These are phyloP conservation scores for Phytophthora macrochlamydospora DNA, from an alignment of 352 stramenopile species.

Conservation along the genomic window DNA sequence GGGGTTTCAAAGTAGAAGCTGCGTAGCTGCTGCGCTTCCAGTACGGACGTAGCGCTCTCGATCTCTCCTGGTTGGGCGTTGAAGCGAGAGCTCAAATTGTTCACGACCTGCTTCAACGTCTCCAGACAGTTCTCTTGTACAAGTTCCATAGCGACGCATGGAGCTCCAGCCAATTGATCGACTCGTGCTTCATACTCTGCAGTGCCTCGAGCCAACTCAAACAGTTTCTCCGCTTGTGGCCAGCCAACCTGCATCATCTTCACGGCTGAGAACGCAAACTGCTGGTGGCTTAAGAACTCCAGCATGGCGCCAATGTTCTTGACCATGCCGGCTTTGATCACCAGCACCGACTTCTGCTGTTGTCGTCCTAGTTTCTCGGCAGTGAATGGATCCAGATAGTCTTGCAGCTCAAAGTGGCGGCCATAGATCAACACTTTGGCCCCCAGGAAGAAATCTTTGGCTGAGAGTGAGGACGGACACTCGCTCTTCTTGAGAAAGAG, in stretches of 20 bases:
- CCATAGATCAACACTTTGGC: conserved; percentile 84
- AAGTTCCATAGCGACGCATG: conserved; percentile 77
- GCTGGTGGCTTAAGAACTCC: conserved; percentile 59
- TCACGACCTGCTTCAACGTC: conserved; percentile 56
- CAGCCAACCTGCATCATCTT: conserved; percentile 73
- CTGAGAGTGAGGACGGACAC: conserved; percentile 61
- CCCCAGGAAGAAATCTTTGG: conserved; percentile 85
- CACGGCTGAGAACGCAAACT: conserved; percentile 77
- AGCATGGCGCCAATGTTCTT: conserved; percentile 56
- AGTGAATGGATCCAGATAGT: conserved; percentile 86
- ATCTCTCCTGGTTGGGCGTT: conserved; percentile 48
- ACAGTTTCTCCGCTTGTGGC: conserved; percentile 60
- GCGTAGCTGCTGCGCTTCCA: conserved; percentile 61
- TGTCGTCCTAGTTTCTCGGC: conserved; percentile 65
- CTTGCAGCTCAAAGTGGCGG: conserved; percentile 81
- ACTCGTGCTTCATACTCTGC: conserved; percentile 39
- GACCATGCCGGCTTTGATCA: conserved; percentile 66
- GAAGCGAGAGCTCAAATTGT: conserved; percentile 50
- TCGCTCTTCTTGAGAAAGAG: conserved; percentile 93
- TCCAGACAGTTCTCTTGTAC: conserved; percentile 76
- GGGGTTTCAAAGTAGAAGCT: conserved; percentile 68
- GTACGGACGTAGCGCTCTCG: conserved; percentile 51
- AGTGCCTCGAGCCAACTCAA: conserved; percentile 45
- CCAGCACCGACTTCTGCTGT: conserved; percentile 72
- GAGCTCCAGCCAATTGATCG: conserved; percentile 40